Evolutionary conservation across 2,329 filamentous ascomycete genomes (phyloP).

Genomic region (Aspergillus fischeri): DNA sequence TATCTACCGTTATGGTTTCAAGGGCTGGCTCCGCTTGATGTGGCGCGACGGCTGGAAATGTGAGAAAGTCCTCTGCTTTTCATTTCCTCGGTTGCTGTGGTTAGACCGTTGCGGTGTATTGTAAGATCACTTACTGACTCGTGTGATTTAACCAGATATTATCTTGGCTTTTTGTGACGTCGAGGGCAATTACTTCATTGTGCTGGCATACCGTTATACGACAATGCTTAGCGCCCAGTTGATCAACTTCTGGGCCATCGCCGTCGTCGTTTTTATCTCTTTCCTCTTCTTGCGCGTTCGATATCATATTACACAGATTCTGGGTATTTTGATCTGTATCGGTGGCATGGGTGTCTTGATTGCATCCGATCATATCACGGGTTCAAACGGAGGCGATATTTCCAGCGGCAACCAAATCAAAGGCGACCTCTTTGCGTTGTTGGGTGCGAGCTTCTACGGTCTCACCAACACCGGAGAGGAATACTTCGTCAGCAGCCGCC

Average conservation of each 20-base stretch:
- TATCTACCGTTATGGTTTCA: slow-evolving; percentile 72
- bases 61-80: slow-evolving; percentile 20
- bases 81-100: background rate
- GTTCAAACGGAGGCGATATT: slow-evolving; percentile 62
- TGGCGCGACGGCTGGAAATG: slow-evolving; percentile 80
- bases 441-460: slow-evolving; percentile 88
- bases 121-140: background rate
- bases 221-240: slow-evolving; percentile 90
- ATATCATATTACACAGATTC: slow-evolving; percentile 80
- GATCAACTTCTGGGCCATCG: slow-evolving; percentile 98
- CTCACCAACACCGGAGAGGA: slow-evolving; percentile 89
- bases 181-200: slow-evolving; percentile 96
- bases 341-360: slow-evolving; percentile 86
- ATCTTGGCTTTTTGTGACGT: slow-evolving; percentile 92
- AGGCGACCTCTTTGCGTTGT: slow-evolving; percentile 85
- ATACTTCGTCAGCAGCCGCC: slow-evolving; percentile 81
- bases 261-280: slow-evolving; percentile 81
- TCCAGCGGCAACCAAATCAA: slow-evolving; percentile 67
- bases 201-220: slow-evolving; percentile 88
- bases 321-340: slow-evolving; percentile 84
- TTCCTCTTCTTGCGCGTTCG: slow-evolving; percentile 80
- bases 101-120: background rate
- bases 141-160: slow-evolving; percentile 50
- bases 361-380: slow-evolving; percentile 77
- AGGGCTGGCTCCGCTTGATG: slow-evolving; percentile 62